A percentile compares a stretch with the other conserved stretches of the same genome.
Evolutionary conservation across 768 basidiomycete species (phyloP).

Genomic region (Dictyophora rubrovolvata): DNA sequence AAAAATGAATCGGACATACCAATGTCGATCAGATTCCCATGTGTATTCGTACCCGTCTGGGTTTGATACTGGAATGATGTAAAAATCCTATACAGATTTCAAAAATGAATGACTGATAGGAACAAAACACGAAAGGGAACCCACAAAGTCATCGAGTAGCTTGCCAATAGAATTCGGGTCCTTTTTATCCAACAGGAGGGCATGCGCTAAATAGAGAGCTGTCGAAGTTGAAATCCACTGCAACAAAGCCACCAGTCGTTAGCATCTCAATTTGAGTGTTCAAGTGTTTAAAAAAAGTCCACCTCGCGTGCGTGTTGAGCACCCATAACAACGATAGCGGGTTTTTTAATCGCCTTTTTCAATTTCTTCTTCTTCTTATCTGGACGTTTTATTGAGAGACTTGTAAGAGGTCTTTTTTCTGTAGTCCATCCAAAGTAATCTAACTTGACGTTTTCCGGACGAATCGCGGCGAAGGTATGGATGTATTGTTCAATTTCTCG

Average conservation of each 20-base stretch:
- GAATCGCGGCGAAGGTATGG: constrained; percentile 30
- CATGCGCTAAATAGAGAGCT: constrained; percentile 62
- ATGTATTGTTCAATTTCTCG: constrained; percentile 45
- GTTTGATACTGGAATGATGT: constrained; percentile 57
- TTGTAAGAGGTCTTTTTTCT: constrained; percentile 50
- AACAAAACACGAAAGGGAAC: constrained; percentile 15
- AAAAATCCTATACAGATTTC: constrained; percentile 38
- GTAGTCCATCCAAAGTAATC: constrained; percentile 44
- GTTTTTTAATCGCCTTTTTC: constrained; percentile 22
- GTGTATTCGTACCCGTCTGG: constrained; percentile 71
- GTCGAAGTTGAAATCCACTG: constrained; percentile 79
- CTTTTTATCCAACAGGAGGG: constrained; percentile 42
- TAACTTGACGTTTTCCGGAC: constrained; percentile 39
- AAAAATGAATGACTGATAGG: constrained; percentile 3
- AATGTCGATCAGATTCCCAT: constrained; percentile 59
- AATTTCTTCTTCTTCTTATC: constrained; percentile 14
- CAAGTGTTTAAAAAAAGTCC: constrained; percentile 14
- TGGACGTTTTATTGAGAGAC: constrained; percentile 36
- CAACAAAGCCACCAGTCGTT: background rate
- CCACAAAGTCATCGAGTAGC: constrained; percentile 46
- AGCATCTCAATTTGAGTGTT: background rate
- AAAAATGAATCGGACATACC: constrained; percentile 25
- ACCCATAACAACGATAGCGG: constrained; percentile 58
- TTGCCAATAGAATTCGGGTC: constrained; percentile 35
- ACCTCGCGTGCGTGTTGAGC: constrained; percentile 74